Evolutionary conservation across 1,139 yeast genomes (phyloP).

Genomic region (Scheffersomyces cryptocercus): DNA sequence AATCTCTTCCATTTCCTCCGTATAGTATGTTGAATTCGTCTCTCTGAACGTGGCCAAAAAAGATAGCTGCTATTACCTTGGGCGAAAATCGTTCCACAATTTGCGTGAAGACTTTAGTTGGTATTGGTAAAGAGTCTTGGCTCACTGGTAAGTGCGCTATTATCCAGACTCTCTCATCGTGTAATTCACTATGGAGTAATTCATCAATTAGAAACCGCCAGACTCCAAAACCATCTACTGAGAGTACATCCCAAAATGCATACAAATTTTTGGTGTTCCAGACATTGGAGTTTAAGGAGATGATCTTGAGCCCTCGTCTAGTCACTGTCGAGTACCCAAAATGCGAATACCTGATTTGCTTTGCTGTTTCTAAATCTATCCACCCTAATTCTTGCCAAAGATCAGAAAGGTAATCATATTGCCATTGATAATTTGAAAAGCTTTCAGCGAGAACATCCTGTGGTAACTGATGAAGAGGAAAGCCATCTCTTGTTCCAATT

Average conservation of each 20-base stretch:
- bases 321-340: slow-evolving; percentile 28
- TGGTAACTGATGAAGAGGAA: slow-evolving; percentile 30
- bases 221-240: slow-evolving; percentile 26
- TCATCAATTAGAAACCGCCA: slow-evolving; percentile 33
- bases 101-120: slow-evolving; percentile 24
- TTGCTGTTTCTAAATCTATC: slow-evolving; percentile 33
- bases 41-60: slow-evolving; percentile 28
- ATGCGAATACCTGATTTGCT: slow-evolving; percentile 30
- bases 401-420: slow-evolving; percentile 29
- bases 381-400: slow-evolving; percentile 38
- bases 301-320: slow-evolving; percentile 27
- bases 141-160: slow-evolving; percentile 29
- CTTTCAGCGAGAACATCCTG: slow-evolving; percentile 10
- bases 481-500: slow-evolving; percentile 28
- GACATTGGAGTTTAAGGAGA: slow-evolving; percentile 32
- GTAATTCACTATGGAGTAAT: slow-evolving; percentile 26
- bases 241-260: slow-evolving; percentile 19
- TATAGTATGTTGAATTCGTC: slow-evolving; percentile 30
- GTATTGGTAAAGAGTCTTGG: slow-evolving; percentile 25
- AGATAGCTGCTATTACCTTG: slow-evolving; percentile 32
- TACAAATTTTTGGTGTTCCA: slow-evolving; percentile 31
- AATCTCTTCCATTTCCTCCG: slow-evolving; percentile 13
- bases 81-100: slow-evolving; percentile 35
- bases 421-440: slow-evolving; percentile 22
- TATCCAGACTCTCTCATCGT: slow-evolving; percentile 35